Evolutionary conservation across 768 basidiomycete genomes (phyloP), one percentile per base, ranked within the genome.

Genomic region (Panaeolus cyanescens): DNA sequence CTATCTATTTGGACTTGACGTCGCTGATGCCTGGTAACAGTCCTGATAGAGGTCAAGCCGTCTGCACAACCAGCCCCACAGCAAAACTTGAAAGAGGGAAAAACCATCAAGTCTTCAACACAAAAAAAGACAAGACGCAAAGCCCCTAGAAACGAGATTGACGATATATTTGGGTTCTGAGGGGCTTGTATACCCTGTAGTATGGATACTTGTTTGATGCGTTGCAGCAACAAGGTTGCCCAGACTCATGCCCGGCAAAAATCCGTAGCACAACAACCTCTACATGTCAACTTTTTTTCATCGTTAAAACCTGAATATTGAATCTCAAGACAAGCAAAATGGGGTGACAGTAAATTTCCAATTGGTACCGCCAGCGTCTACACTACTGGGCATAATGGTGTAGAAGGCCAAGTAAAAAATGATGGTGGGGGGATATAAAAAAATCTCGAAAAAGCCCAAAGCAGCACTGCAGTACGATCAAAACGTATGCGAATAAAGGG

Each of bases 81-180:
- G 30, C 25, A 50, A n/a, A n/a, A n/a, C n/a, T n/a, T n/a, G 45
- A 50, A 13, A 28, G 45, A 6, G 15, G 22, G 22, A 50, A 50
- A 50, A 12, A 20, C 3, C 25, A 28, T 13, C 19, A 42, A 28
- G 10, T 50, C 25, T 15, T 17, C 33, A 37, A 4, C 32, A 3
- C 56, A 42, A 3, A 67, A 64, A 58, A 79, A 75, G 63, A 77
- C 72, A 61, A 78, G 76, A 64, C 78, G 73, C 62, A 82, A 76
- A 68, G 73, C 70, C 61, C 72, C 70, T 40, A 74, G 65, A 58
- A 81, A 90, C 64, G 89, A 89, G 67, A 90, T 90, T 34, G 89
- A 90, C 64, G 83, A 82, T n/a, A 89, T 90, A 20, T 90, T 90
- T 69, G 84, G 81, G 0, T 78, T 72, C 58, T 77, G 61, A 62